Evolutionary conservation across 345 rosid species (phyloP).

Genomic region (Noccaea caerulescens): DNA sequence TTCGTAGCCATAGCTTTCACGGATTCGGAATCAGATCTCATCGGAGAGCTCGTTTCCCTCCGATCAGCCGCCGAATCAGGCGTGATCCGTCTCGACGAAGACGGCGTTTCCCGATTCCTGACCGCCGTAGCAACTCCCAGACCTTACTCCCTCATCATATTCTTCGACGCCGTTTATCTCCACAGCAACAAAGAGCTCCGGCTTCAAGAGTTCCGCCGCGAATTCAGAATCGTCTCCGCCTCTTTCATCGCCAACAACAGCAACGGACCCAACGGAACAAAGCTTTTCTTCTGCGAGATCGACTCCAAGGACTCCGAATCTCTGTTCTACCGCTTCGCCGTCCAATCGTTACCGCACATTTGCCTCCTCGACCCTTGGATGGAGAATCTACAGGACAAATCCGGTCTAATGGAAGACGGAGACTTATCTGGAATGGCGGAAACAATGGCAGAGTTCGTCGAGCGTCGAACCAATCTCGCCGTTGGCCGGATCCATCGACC

Average conservation of each 20-base stretch:
- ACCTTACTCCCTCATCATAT: constrained; percentile 71
- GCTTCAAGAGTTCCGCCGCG: constrained; percentile 56
- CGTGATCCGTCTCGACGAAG: constrained; percentile 69
- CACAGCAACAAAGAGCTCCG: constrained; percentile 57
- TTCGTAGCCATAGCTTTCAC: background rate
- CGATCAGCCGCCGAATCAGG: constrained; percentile 68
- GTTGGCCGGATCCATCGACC: constrained; percentile 67
- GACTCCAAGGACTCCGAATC: constrained; percentile 68
- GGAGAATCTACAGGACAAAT: constrained; percentile 55
- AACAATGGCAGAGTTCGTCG: constrained; percentile 71
- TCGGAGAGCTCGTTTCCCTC: constrained; percentile 60
- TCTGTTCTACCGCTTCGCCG: constrained; percentile 64
- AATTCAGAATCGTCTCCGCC: constrained; percentile 68
- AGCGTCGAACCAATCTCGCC: constrained; percentile 56
- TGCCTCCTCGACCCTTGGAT: constrained; percentile 64
- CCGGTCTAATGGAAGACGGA: constrained; percentile 58
- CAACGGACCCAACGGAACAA: constrained; percentile 24
- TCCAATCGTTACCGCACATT: constrained; percentile 74
- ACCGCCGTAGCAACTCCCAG: constrained; percentile 68
- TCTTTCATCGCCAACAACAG: constrained; percentile 73
- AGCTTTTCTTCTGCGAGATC: constrained; percentile 84
- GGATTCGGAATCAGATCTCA: constrained; percentile 46
- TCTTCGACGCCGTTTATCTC: constrained; percentile 72
- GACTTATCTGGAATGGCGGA: constrained; percentile 67
- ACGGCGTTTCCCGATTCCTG: constrained; percentile 59